phyloP scores from a whole-genome alignment of 805 yeast genomes.

The Wickerhamomyces rabaulensis region DNA sequence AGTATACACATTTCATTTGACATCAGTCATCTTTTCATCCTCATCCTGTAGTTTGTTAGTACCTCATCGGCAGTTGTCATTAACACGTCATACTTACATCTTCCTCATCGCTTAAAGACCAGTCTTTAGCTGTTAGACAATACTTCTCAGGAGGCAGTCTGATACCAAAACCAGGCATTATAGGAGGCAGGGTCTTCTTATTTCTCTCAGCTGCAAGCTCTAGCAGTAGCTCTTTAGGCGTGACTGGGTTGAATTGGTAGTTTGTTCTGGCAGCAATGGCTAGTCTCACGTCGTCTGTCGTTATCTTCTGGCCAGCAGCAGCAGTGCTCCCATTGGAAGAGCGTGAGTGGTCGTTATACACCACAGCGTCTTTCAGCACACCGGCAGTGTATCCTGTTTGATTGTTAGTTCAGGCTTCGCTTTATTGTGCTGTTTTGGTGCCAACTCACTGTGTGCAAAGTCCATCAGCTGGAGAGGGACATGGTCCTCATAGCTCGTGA shows the following conservation, averaged over 20 bases:
- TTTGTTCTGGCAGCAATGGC: slow-evolving; percentile 94
- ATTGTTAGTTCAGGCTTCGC: slow-evolving; percentile 2
- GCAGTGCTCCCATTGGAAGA: slow-evolving; percentile 34
- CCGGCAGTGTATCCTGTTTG: slow-evolving; percentile 66
- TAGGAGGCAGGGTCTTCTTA: slow-evolving; percentile 84
- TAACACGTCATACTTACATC: background rate
- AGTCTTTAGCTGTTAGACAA: slow-evolving; percentile 80
- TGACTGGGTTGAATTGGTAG: slow-evolving; percentile 92
- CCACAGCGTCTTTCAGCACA: slow-evolving; percentile 82
- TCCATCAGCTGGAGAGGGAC: slow-evolving; percentile 96
- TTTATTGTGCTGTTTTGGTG: background rate
- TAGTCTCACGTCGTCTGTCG: slow-evolving; percentile 85
- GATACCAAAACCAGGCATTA: slow-evolving; percentile 86
- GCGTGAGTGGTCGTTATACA: slow-evolving; percentile 80
- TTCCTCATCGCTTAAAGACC: slow-evolving; percentile 55
- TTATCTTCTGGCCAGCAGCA: slow-evolving; percentile 44
- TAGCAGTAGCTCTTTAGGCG: slow-evolving; percentile 86
- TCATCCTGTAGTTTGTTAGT: slow-evolving; percentile 13
- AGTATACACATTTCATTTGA: slow-evolving; percentile 4
- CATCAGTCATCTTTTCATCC: slow-evolving; percentile 20
- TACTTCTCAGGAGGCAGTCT: slow-evolving; percentile 97
- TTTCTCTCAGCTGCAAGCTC: slow-evolving; percentile 92
- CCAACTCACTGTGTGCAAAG: slow-evolving; percentile 67
- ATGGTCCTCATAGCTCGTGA: slow-evolving; percentile 88
- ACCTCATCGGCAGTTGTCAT: background rate